A percentile compares a stretch with the other conserved stretches of the same genome.
Conservation (phyloP, 1,284 basidiomycete species). For the Papiliotrema flavescens region DNA sequence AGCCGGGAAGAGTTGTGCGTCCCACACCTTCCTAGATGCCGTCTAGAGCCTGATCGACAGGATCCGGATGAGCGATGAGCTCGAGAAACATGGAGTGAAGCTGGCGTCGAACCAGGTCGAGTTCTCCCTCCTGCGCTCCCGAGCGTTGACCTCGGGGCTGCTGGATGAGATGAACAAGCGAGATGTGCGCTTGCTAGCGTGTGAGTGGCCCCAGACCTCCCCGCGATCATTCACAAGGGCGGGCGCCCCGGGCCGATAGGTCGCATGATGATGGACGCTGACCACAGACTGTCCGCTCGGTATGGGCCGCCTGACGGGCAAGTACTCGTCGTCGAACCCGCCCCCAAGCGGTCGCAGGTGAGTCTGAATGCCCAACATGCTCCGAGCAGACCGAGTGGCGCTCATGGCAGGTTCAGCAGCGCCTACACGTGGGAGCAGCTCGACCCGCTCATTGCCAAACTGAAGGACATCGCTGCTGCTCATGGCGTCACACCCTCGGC, state of each 20-base stretch:
- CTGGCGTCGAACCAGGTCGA: conserved; percentile 46
- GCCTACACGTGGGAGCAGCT: conserved; percentile 33
- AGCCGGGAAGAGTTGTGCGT: conserved; percentile 38
- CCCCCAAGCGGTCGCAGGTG: conserved; percentile 29
- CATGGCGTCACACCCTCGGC: conserved; percentile 38
- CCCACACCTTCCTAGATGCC: background rate
- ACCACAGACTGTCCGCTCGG: conserved; percentile 41
- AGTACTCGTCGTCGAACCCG: conserved; percentile 41
- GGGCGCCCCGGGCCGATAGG: too few species aligned
- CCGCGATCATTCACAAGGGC: too few species aligned
- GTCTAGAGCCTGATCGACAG: conserved; percentile 6
- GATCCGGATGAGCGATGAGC: conserved; percentile 32
- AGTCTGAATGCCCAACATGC: conserved; percentile 18
- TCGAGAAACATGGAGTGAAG: conserved; percentile 31
- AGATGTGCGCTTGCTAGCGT: conserved; percentile 39
- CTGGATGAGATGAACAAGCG: conserved; percentile 40
- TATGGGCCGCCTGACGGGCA: conserved; percentile 44
- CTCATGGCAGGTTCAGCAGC: conserved; percentile 13
- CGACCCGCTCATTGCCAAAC: conserved; percentile 36
- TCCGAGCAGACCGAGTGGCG: conserved; percentile 4
- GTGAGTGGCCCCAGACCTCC: conserved; percentile 19
- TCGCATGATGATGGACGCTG: background rate
- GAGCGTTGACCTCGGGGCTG: conserved; percentile 37
- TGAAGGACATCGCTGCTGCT: conserved; percentile 34
- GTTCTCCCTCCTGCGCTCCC: conserved; percentile 35